These are phyloP conservation scores for Paramecium biaurelia DNA, from an alignment of 73 alveolate species.

Conservation along the genomic window DNA sequence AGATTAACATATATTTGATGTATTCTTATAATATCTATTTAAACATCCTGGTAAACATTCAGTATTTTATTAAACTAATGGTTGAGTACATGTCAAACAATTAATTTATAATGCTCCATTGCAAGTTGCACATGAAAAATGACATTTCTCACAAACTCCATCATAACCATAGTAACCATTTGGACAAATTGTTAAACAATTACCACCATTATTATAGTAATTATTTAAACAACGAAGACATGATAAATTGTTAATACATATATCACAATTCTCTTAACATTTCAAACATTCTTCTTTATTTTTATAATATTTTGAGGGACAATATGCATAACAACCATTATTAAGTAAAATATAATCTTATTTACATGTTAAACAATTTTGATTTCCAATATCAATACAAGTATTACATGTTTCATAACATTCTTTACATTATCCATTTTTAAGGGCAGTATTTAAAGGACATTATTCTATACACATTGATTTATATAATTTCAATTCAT, in stretches of 20 bases:
- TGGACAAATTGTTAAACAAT: background rate
- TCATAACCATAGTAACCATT: conserved; percentile 1
- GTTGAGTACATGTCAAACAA: background rate
- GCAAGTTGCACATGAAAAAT: conserved; percentile 37
- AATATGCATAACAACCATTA: background rate
- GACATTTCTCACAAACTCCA: conserved; percentile 1
- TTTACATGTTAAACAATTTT: conserved; percentile 43
- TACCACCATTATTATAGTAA: background rate
- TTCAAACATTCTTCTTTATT: background rate
- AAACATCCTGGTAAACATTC: conserved; percentile 36
- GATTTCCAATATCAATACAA: background rate
- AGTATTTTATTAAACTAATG: background rate
- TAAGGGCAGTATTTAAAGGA: background rate
- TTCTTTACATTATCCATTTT: background rate
- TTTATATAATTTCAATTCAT: background rate
- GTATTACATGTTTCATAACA: conserved; percentile 40
- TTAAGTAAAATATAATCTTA: background rate
- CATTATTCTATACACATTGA: background rate
- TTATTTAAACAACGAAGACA: background rate
- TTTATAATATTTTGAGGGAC: conserved; percentile 19
- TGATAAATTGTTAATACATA: background rate
- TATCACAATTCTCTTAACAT: background rate
- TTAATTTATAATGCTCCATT: background rate
- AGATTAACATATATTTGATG: background rate
- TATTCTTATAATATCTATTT: background rate